Evolutionary conservation across 2,329 filamentous ascomycete species (phyloP).

Genomic region (Ophiostoma sp.): DNA sequence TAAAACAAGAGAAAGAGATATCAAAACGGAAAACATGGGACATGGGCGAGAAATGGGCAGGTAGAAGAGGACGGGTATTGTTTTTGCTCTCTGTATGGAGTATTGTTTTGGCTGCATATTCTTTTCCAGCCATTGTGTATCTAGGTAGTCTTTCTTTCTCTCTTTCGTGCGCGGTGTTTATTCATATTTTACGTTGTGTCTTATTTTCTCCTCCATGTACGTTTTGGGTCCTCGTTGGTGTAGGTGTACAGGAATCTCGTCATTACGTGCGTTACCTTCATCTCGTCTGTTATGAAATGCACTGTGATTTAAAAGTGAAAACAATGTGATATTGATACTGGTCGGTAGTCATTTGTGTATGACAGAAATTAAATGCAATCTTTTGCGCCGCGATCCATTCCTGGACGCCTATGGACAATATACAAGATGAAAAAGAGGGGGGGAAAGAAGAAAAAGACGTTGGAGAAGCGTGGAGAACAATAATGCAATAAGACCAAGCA

Average conservation of each 20-base stretch:
- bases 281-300: neutral
- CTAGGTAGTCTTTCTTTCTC: neutral
- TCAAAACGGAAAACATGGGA: neutral
- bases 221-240: neutral
- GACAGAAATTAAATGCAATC: neutral
- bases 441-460: neutral
- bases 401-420: neutral
- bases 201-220: neutral
- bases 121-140: constrained; percentile 1
- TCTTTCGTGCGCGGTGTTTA: constrained; percentile 2
- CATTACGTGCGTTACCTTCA: neutral
- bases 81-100: neutral
- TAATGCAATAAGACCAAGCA: neutral
- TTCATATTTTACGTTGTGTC: neutral
- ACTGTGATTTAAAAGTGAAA: neutral
- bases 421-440: neutral
- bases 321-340: constrained; percentile 6
- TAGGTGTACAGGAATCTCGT: neutral
- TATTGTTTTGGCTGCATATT: constrained; percentile 7
- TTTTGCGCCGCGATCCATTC: neutral
- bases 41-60: neutral
- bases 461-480: neutral
- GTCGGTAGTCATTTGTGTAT: neutral
- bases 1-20: neutral
- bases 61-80: neutral